Evolutionary conservation across 345 rosid genomes (phyloP).

Genomic region (Gossypium sturtianum): DNA sequence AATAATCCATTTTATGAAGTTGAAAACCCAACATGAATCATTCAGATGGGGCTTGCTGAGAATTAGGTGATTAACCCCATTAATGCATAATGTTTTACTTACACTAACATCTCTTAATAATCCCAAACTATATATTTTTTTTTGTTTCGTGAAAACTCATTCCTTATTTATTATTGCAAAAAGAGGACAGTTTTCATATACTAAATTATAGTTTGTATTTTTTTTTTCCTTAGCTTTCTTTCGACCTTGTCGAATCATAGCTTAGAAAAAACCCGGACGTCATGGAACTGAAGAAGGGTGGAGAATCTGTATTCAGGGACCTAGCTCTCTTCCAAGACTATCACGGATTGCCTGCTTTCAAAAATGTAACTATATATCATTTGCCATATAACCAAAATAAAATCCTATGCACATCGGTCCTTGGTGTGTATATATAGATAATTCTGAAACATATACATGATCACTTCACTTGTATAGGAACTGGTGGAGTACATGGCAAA

Average conservation of each 20-base stretch:
- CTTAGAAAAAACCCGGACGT: constrained; percentile 56
- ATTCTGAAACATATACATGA: not conserved
- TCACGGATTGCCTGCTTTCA: constrained; percentile 69
- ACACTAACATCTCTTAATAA: not conserved
- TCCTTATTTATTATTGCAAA: not conserved
- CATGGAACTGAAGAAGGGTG: constrained; percentile 40
- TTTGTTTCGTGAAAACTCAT: not conserved
- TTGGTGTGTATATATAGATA: too few relatives aligned
- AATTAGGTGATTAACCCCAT: constrained; percentile 49
- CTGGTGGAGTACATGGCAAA: constrained; percentile 57
- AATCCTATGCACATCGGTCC: not conserved
- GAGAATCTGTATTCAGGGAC: constrained; percentile 51
- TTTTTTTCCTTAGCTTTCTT: constrained; percentile 48
- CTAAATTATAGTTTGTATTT: not conserved
- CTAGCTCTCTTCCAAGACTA: constrained; percentile 92
- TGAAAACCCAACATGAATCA: constrained; percentile 60
- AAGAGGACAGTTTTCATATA: not conserved
- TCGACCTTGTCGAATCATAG: constrained; percentile 71
- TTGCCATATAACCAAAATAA: not conserved
- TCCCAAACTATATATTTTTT: not conserved
- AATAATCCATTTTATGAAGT: constrained; percentile 55
- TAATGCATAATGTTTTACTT: not conserved
- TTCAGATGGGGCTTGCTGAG: constrained; percentile 95
- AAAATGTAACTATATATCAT: constrained; percentile 33
- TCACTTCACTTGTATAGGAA: constrained; percentile 30